phyloP scores from a whole-genome alignment of 1,284 basidiomycete genomes.

The Ustilago crameri region DNA sequence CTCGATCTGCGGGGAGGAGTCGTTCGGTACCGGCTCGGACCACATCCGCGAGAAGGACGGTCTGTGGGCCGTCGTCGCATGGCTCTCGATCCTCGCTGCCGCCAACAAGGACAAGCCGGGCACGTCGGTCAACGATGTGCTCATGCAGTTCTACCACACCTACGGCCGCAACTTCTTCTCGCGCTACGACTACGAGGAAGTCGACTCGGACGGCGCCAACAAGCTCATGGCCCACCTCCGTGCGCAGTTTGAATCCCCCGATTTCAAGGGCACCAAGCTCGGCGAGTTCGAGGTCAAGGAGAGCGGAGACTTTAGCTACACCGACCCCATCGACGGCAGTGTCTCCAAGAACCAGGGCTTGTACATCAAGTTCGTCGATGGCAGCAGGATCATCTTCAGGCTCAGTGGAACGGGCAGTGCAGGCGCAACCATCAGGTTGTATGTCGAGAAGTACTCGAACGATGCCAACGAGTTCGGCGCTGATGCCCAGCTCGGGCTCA shows the following conservation, averaged over 20 bases:
- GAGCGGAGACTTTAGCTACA: conserved; percentile 91
- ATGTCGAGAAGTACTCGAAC: conserved; percentile 81
- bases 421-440: conserved; percentile 80
- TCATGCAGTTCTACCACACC: conserved; percentile 85
- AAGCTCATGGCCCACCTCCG: conserved; percentile 84
- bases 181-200: conserved; percentile 97
- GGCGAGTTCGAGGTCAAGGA: conserved; percentile 82
- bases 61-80: conserved; percentile 95
- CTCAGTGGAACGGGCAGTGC: conserved; percentile 94
- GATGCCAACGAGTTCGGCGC: conserved; percentile 79
- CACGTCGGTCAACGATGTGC: conserved; percentile 67
- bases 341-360: conserved; percentile 96
- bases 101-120: conserved; percentile 78
- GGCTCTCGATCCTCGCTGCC: conserved; percentile 95
- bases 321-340: conserved; percentile 93
- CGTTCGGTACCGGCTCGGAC: conserved; percentile 98
- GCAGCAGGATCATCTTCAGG: conserved; percentile 92
- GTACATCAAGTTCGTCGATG: conserved; percentile 89
- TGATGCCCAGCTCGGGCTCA: conserved; percentile 87
- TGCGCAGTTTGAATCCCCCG: conserved; percentile 76
- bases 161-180: conserved; percentile 99
- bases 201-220: conserved; percentile 87
- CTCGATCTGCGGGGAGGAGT: conserved; percentile 98
- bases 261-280: conserved; percentile 63
- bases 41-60: conserved; percentile 99